Evolutionary conservation across 176 grass and related monocot genomes (phyloP).

Genomic region (Eleusine coracana): DNA sequence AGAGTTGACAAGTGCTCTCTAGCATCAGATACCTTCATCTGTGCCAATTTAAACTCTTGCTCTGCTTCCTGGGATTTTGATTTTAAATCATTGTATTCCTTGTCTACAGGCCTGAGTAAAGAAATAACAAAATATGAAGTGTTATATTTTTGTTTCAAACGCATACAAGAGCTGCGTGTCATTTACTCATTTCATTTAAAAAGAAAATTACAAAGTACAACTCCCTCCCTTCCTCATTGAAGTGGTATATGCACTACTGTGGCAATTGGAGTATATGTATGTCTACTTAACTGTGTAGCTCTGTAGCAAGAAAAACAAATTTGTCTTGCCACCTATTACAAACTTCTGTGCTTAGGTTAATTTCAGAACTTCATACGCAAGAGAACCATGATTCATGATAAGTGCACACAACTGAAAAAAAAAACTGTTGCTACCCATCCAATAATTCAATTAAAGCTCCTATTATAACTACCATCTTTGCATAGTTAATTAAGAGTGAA

Average conservation of each 20-base stretch:
- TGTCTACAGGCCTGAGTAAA: slow-evolving; percentile 65
- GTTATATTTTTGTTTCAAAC: neutral
- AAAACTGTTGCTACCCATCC: slow-evolving; percentile 7
- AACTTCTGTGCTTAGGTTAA: neutral
- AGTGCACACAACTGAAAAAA: neutral
- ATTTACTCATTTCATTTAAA: no score
- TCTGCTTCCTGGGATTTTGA: slow-evolving; percentile 84
- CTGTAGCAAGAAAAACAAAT: neutral
- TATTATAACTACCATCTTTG: neutral
- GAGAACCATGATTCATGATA: slow-evolving; percentile 6
- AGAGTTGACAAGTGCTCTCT: slow-evolving; percentile 70
- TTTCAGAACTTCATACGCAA: slow-evolving; percentile 11
- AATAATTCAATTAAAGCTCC: neutral
- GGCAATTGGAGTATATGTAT: no score
- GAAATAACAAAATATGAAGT: slow-evolving; percentile 34
- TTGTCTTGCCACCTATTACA: neutral
- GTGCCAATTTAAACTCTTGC: slow-evolving; percentile 74
- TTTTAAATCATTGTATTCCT: slow-evolving; percentile 80
- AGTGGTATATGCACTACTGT: neutral
- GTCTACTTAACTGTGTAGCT: neutral
- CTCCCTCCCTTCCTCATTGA: neutral
- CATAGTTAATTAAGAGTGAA: slow-evolving; percentile 29
- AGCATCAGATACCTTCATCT: slow-evolving; percentile 77
- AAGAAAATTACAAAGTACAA: no score
- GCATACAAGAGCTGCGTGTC: no score